These are phyloP conservation scores for Boletus vinaceobasis DNA, from an alignment of 768 basidiomycete genomes.

Conservation along the genomic window DNA sequence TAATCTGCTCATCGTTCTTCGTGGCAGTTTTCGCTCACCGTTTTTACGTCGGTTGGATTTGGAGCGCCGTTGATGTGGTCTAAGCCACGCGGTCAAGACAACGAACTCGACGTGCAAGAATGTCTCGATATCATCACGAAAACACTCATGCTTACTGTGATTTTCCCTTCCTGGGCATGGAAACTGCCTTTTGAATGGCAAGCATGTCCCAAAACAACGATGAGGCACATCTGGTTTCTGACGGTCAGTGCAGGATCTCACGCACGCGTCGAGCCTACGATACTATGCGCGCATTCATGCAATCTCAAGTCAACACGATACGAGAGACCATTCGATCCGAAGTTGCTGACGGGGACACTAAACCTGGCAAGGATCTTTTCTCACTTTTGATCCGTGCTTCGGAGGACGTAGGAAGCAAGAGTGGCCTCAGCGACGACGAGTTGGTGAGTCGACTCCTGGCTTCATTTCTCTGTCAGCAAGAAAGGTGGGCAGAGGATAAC, in stretches of 20 bases:
- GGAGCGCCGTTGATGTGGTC: constrained; percentile 16
- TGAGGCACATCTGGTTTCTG: neutral
- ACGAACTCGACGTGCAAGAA: constrained; percentile 6
- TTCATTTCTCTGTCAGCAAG: too few relatives aligned
- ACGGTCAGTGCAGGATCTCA: constrained; percentile 10
- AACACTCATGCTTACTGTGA: neutral
- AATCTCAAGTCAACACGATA: constrained; percentile 11
- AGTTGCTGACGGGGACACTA: neutral
- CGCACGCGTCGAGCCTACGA: constrained; percentile 19
- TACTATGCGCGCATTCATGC: constrained; percentile 14
- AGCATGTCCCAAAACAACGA: neutral
- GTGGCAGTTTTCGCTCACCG: constrained; percentile 12
- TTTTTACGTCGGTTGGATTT: constrained; percentile 21
- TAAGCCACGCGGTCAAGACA: neutral
- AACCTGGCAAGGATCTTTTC: constrained; percentile 9
- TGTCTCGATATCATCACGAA: constrained; percentile 8
- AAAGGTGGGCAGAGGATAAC: neutral
- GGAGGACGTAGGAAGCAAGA: constrained; percentile 15
- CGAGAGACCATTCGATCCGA: constrained; percentile 3
- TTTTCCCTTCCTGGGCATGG: constrained; percentile 19
- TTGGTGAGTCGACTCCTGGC: constrained; percentile 2
- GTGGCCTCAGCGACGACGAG: constrained; percentile 11
- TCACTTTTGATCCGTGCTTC: constrained; percentile 16
- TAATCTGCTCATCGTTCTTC: neutral
- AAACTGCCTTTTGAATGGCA: constrained; percentile 18